Evolutionary conservation across 148 eudicot genomes (phyloP).

Genomic region (Chenopodium quinoa): DNA sequence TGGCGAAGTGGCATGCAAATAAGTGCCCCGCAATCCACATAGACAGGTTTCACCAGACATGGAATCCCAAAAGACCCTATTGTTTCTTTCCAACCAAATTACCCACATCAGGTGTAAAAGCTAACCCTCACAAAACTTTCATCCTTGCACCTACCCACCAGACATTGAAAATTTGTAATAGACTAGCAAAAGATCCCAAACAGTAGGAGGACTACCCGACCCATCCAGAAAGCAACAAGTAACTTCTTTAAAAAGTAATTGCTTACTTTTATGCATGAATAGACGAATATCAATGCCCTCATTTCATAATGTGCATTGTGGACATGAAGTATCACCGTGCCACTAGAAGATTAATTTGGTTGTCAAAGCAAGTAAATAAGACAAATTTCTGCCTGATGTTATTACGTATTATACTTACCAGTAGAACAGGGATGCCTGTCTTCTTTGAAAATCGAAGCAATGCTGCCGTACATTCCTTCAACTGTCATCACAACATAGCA

Average conservation of each 20-base stretch:
- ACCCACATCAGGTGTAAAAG: not conserved
- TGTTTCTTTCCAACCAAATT: not conserved
- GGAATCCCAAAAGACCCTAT: not conserved
- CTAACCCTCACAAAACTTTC: not conserved
- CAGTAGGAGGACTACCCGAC: not conserved
- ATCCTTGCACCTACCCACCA: not conserved
- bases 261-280: not conserved
- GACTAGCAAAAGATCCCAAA: not conserved
- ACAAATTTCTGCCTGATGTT: not conserved
- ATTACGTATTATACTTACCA: constrained; percentile 48
- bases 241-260: not conserved
- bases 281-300: not conserved
- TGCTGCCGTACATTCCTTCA: constrained; percentile 92
- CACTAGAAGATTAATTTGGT: not conserved
- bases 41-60: not conserved
- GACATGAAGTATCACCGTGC: not conserved
- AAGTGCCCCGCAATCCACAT: not conserved
- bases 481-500: constrained; percentile 42
- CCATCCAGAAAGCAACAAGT: not conserved
- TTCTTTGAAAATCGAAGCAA: constrained; percentile 89
- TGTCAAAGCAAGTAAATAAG: not conserved
- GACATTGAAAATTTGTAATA: not conserved
- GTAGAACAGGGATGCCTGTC: constrained; percentile 78
- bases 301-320: not conserved
- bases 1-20: not conserved